These are phyloP conservation scores for Leccinum arenicola DNA, from an alignment of 768 basidiomycete genomes.

Conservation along the genomic window DNA sequence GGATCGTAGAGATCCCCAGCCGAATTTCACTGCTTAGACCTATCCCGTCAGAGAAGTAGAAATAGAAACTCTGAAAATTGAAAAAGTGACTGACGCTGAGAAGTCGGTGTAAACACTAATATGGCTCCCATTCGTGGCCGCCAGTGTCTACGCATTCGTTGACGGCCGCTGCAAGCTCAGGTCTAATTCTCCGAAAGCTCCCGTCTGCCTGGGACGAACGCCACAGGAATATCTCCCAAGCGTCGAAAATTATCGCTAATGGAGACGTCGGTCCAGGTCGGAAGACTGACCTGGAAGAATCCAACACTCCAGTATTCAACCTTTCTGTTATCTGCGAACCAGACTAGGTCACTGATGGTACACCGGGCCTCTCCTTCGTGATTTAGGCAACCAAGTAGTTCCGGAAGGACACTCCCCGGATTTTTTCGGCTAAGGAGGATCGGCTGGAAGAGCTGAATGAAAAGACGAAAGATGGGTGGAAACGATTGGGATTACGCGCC, in stretches of 20 bases:
- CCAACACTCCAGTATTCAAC: too few relatives aligned
- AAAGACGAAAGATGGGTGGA: too few relatives aligned
- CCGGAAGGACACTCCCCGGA: too few relatives aligned
- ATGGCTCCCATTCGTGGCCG: constrained; percentile 85
- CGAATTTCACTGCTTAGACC: constrained; percentile 90
- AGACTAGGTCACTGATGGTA: too few relatives aligned
- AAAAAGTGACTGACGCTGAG: constrained; percentile 59
- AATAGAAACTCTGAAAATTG: neutral
- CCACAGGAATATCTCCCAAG: constrained; percentile 81
- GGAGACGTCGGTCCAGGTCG: constrained; percentile 90
- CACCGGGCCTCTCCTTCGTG: too few relatives aligned
- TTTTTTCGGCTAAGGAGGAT: too few relatives aligned
- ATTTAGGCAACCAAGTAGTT: too few relatives aligned
- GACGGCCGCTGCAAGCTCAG: constrained; percentile 82
- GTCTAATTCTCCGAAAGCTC: constrained; percentile 81
- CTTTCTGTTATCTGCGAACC: too few relatives aligned
- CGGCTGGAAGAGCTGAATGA: too few relatives aligned
- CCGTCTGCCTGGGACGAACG: constrained; percentile 93
- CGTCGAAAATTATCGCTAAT: constrained; percentile 88
- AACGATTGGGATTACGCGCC: too few relatives aligned
- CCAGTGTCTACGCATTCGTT: constrained; percentile 94
- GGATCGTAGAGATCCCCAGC: constrained; percentile 91
- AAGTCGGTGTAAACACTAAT: constrained; percentile 78
- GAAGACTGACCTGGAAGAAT: constrained; percentile 69
- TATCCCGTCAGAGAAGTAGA: neutral